A percentile compares a stretch with the other conserved stretches of the same genome.
Evolutionary conservation across 306 rosid species (phyloP).

Genomic region (Trifolium pratense): DNA sequence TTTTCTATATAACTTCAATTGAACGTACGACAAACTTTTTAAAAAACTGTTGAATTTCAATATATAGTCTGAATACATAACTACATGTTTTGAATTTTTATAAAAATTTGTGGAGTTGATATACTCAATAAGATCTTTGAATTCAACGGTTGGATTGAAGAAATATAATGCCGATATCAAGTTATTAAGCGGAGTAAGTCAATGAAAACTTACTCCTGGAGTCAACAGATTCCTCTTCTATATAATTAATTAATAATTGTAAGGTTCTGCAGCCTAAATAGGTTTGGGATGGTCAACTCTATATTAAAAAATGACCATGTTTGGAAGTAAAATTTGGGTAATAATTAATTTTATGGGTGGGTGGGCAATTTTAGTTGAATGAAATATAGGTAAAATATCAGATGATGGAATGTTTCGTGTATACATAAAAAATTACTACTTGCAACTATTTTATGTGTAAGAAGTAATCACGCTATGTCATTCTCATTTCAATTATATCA

Average conservation of each 20-base stretch:
- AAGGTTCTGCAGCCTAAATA: not conserved
- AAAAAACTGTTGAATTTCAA: no score
- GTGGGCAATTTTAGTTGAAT: not conserved
- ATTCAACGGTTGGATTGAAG: no score
- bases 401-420: not conserved
- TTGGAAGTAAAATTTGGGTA: not conserved
- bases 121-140: no score
- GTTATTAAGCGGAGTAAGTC: no score
- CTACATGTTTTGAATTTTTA: no score
- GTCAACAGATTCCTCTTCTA: no score
- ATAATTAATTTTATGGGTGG: not conserved
- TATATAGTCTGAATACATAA: no score
- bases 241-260: not conserved
- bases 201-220: no score
- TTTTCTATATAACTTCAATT: no score
- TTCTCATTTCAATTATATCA: conserved; percentile 9
- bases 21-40: no score
- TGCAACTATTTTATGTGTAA: not conserved
- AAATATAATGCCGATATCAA: no score
- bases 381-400: not conserved
- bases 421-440: not conserved
- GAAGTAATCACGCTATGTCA: not conserved
- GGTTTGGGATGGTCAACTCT: not conserved
- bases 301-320: not conserved
- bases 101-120: no score